Base-by-base conservation (phyloP, 2,329 filamentous ascomycete genomes). In the Fusarium chaquense region DNA sequence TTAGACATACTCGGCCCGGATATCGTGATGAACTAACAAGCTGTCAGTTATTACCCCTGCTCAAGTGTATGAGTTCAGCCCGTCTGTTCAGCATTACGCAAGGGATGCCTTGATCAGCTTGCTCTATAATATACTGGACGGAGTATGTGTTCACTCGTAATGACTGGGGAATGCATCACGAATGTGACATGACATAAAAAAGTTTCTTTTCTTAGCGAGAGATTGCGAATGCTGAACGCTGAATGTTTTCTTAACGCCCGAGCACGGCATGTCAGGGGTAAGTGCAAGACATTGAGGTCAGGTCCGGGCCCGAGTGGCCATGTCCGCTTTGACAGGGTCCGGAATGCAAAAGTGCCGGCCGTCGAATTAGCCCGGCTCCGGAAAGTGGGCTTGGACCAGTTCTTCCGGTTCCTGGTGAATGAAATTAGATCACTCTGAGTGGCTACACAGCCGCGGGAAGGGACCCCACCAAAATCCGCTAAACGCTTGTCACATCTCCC, bases 361-460 rank as follows among this genome's bases (percentile, higher is more conserved):
- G 55, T 59, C 50, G 56, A 60, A 54, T 56, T 61, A 49, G 66
- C 49, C 56, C 20, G 47, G 57, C 44, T 50, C 58, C 53, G 47
- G 52, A 32, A 58, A 26, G 41, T 45, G 28, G 46, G 33, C 2
- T 54, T 22, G 13, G 18, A 16, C 28, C 45, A 36, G 13, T 28
- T 50, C 47, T 15, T 26, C 18, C 22, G 18, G 58, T 35, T 44
- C 57, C 35, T 43, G 46, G 18, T 53, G 33, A 35, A 58, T 45
- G 59, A 59, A 70, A 71, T 69, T 67, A 12, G 15, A 16, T 28
- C 11, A 26, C 36, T 32, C 16, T 54, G 26, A 74, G 72, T 74
- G 51, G 72, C 26, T 45, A 30, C 12, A 55, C 41, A 58, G 40
- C 54, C 58, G 55, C 64, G 64, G 45, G n/a, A 55, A 35, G 26